These are phyloP conservation scores for Sarcomyxa edulis DNA, from an alignment of 768 basidiomycete genomes.

Conservation along the genomic window DNA sequence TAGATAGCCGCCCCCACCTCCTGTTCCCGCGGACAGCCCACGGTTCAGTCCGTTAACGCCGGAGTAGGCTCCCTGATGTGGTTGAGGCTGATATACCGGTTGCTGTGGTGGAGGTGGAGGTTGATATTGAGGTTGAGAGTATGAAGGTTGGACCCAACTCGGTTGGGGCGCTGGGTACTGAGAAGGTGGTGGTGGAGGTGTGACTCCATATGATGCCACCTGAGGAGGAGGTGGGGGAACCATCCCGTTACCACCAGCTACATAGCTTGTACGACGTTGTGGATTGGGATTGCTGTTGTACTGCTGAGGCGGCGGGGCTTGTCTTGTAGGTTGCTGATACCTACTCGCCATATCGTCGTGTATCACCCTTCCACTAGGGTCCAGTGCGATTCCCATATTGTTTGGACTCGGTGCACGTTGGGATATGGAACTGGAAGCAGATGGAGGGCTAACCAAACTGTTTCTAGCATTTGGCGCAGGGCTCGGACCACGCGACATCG, in stretches of 20 bases:
- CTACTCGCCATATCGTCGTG: conserved; percentile 74
- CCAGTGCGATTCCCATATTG: conserved; percentile 77
- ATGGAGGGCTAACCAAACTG: conserved; percentile 24
- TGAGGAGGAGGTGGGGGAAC: conserved; percentile 28
- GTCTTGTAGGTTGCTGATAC: conserved; percentile 36
- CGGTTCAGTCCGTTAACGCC: neutral
- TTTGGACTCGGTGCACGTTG: conserved; percentile 69
- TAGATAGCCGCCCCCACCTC: neutral
- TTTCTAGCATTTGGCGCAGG: conserved; percentile 38
- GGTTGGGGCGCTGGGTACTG: conserved; percentile 32
- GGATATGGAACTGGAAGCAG: neutral
- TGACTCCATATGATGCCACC: conserved; percentile 28
- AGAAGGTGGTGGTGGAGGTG: conserved; percentile 33
- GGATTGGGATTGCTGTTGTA: conserved; percentile 24
- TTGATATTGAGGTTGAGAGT: conserved; percentile 9
- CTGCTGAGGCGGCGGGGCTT: conserved; percentile 26
- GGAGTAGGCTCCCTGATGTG: conserved; percentile 5
- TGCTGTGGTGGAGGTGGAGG: conserved; percentile 15
- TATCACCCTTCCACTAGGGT: conserved; percentile 73
- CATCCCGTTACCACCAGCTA: conserved; percentile 16
- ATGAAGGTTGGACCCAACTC: conserved; percentile 24
- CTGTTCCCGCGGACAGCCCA: conserved; percentile 1
- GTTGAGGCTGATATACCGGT: conserved; percentile 16
- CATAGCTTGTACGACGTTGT: conserved; percentile 30
- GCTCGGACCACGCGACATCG: conserved; percentile 50